phyloP scores from a whole-genome alignment of 305 asterid species.

The Vinca major region DNA sequence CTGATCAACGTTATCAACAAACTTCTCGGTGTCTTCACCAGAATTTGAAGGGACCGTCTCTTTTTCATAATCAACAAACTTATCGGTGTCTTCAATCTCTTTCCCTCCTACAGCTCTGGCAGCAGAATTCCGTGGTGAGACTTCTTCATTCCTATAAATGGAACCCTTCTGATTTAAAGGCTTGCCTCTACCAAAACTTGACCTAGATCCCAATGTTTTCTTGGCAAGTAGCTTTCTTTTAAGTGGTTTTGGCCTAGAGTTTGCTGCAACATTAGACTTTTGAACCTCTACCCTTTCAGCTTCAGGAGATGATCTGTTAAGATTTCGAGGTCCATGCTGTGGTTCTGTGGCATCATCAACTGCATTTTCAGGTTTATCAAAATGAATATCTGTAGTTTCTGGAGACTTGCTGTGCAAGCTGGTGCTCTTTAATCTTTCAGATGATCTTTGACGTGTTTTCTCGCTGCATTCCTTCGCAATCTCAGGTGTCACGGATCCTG shows the following conservation, averaged over 20 bases:
- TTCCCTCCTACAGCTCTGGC: slow-evolving; percentile 20
- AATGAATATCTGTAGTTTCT: slow-evolving; percentile 18
- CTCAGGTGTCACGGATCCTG: slow-evolving; percentile 16
- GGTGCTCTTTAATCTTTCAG: slow-evolving; percentile 23
- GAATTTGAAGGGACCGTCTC: slow-evolving; percentile 18
- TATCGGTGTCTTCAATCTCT: slow-evolving; percentile 18
- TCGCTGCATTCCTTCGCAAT: slow-evolving; percentile 22
- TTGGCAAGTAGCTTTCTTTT: slow-evolving; percentile 34
- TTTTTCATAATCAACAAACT: slow-evolving; percentile 24
- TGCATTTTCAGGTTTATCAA: slow-evolving; percentile 18
- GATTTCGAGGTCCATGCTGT: slow-evolving; percentile 23
- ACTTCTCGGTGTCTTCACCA: slow-evolving; percentile 18
- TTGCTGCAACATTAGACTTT: slow-evolving; percentile 22
- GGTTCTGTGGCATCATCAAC: slow-evolving; percentile 20
- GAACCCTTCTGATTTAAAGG: slow-evolving; percentile 36
- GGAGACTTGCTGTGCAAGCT: slow-evolving; percentile 6
- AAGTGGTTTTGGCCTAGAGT: slow-evolving; percentile 24
- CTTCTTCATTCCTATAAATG: slow-evolving; percentile 27
- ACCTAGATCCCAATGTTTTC: slow-evolving; percentile 48
- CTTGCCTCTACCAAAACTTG: slow-evolving; percentile 27
- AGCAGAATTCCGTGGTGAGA: slow-evolving; percentile 16
- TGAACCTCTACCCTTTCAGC: slow-evolving; percentile 14
- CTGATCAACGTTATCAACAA: slow-evolving; percentile 13
- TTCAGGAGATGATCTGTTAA: slow-evolving; percentile 21
- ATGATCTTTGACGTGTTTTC: slow-evolving; percentile 22